A percentile compares a stretch with the other conserved stretches of the same genome.
phyloP scores from a whole-genome alignment of 768 basidiomycete species.

The Coprinopsis cinerea region DNA sequence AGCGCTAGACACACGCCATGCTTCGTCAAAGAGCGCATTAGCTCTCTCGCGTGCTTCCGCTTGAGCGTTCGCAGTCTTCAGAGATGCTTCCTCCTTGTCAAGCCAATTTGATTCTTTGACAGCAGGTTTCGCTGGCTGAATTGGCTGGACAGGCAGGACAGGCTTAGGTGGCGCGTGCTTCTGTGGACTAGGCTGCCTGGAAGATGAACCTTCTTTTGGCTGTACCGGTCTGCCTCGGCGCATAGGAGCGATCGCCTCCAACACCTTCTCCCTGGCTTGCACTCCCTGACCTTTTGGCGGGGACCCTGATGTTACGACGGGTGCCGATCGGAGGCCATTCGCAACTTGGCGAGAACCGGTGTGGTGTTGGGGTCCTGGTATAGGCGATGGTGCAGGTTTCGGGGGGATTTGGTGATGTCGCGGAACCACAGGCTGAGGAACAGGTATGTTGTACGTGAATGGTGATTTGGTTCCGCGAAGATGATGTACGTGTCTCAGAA shows the following conservation, averaged over 20 bases:
- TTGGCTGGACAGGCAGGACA: not conserved
- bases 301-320: constrained; percentile 19
- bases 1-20: constrained; percentile 32
- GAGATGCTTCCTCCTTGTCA: constrained; percentile 10
- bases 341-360: constrained; percentile 1
- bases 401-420: constrained; percentile 24
- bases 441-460: constrained; percentile 59
- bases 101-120: constrained; percentile 6
- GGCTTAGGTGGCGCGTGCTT: constrained; percentile 13
- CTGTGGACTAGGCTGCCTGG: constrained; percentile 29
- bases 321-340: constrained; percentile 2
- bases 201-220: constrained; percentile 23
- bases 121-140: not conserved
- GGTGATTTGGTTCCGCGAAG: constrained; percentile 84
- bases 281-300: constrained; percentile 41
- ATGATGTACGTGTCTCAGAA: constrained; percentile 76
- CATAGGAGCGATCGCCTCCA: constrained; percentile 78
- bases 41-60: constrained; percentile 9
- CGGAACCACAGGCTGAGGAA: constrained; percentile 42
- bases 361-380: not conserved
- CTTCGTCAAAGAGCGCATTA: constrained; percentile 25
- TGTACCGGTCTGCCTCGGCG: constrained; percentile 59
- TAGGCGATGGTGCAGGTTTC: constrained; percentile 19
- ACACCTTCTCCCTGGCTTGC: constrained; percentile 69
- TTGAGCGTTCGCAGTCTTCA: constrained; percentile 3